These are phyloP conservation scores for Fistulinella prunicolor DNA, from an alignment of 768 basidiomycete genomes.

Conservation along the genomic window DNA sequence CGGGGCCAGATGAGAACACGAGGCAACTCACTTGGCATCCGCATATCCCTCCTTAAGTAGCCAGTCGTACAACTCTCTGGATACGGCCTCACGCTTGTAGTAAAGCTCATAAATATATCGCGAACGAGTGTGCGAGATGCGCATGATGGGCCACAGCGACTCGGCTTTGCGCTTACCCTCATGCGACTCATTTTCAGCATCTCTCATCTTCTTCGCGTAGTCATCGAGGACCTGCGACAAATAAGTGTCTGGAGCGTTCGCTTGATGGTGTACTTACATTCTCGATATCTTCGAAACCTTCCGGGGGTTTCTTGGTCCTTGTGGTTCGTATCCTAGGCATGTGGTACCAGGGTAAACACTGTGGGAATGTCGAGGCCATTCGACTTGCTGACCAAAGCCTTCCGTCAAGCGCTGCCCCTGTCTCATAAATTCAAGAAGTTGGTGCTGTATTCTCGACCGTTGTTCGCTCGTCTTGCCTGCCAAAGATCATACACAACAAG, in stretches of 20 bases:
- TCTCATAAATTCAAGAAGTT: too few species aligned
- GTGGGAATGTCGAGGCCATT: constrained; percentile 16
- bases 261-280: constrained; percentile 41
- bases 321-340: constrained; percentile 96
- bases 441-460: too few species aligned
- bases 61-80: constrained; percentile 94
- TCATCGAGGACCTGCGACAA: constrained; percentile 82
- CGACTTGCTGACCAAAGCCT: not conserved
- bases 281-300: constrained; percentile 95
- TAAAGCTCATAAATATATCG: constrained; percentile 98
- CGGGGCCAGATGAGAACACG: not conserved
- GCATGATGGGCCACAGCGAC: constrained; percentile 97
- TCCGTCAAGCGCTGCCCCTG: too few species aligned
- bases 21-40: constrained; percentile 78
- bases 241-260: constrained; percentile 6
- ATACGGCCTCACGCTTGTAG: constrained; percentile 96
- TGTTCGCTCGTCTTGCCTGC: too few species aligned
- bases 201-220: constrained; percentile 98
- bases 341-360: too few species aligned
- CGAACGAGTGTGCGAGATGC: constrained; percentile 93
- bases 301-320: constrained; percentile 91
- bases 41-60: constrained; percentile 95
- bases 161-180: constrained; percentile 96
- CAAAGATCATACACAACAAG: too few species aligned
- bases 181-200: constrained; percentile 97